A percentile compares a stretch with the other conserved stretches of the same genome.
Conservation (phyloP, 1,284 basidiomycete species). For the Lentinus polychrous region DNA sequence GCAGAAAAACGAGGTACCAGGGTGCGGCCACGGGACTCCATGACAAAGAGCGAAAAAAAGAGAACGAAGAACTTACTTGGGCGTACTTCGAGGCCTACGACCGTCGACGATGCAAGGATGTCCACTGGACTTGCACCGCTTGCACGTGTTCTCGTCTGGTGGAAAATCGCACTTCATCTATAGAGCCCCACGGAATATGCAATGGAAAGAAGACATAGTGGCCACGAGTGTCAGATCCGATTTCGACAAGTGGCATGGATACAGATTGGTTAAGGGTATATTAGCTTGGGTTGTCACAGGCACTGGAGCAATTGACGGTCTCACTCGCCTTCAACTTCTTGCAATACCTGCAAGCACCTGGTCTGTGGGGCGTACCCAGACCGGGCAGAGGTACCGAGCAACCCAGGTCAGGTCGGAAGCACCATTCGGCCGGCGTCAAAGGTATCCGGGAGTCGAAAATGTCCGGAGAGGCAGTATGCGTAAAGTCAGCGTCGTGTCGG, state of each 20-base stretch:
- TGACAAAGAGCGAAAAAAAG: slow-evolving; percentile 11
- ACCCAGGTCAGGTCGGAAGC: slow-evolving; percentile 1
- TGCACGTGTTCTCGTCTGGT: slow-evolving; percentile 59
- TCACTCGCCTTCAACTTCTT: slow-evolving; percentile 73
- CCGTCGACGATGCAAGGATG: slow-evolving; percentile 76
- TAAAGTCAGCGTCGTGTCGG: neutral
- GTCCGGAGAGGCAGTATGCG: neutral
- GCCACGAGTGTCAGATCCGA: too few species aligned
- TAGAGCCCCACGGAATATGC: slow-evolving; percentile 1
- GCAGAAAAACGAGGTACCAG: neutral
- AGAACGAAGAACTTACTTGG: slow-evolving; percentile 56
- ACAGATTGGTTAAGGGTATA: neutral
- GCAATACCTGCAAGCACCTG: slow-evolving; percentile 75
- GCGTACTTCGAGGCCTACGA: slow-evolving; percentile 64
- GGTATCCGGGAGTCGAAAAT: slow-evolving; percentile 2
- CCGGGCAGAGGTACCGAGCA: neutral
- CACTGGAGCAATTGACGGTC: slow-evolving; percentile 2
- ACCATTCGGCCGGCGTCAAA: neutral
- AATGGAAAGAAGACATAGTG: neutral
- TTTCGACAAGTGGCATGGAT: neutral
- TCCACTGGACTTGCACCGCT: slow-evolving; percentile 59
- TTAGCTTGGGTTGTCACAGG: slow-evolving; percentile 6
- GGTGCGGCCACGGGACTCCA: too few species aligned
- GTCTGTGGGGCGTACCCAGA: slow-evolving; percentile 32
- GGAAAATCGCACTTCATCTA: slow-evolving; percentile 82